Base-by-base conservation (phyloP, 2,329 filamentous ascomycete species). In the Colletotrichum caudatum region DNA sequence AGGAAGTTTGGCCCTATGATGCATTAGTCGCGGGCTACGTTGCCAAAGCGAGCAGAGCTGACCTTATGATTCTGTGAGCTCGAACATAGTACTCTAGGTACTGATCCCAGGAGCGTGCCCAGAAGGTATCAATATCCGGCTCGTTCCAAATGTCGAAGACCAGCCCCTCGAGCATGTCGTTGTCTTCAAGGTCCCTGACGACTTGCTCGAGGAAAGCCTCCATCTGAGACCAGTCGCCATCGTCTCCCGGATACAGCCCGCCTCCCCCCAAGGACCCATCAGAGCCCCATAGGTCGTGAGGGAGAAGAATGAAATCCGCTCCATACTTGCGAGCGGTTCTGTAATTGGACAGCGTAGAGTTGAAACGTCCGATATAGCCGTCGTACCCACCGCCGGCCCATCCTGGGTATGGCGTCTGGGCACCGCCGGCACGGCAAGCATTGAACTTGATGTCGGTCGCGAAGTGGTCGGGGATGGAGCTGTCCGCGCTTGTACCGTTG, bases 101-200 rank as follows among this genome's bases (percentile, higher is more conserved):
- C 33, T 77, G 76, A 18, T 73, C 64, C 33, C 73, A 74, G 0
- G 74, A 62, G 0, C 73, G 58, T 2, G 37, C 44, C 76, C 76
- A 77, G 53, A 78, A 78, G 11, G 59, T 59, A 4, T n/a, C 65
- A 7, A 75, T 26, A 23, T 88, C 86, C 0, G 86, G 84, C 76
- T 88, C 86, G 67, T 88, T 88, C 86, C 86, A 88, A 46, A 87
- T 82, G 63, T 88, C 87, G 12, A 84, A 77, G 0, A 84, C 78
- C 0, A 88, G 73, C 0, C 79, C 81, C 0, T 77, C 77, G 26
- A 75, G 78, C 76, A 80, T 81, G 41, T 78, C 74, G 71, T 84
- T 84, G 2, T 75, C 77, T 33, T 78, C 80, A 14, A 84, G 80
- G 37, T 78, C 83, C 1, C 76, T 75, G 33, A 84, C 76, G 3